Conservation (phyloP, 1,284 basidiomycete genomes). For the Fomitopsis palustris region DNA sequence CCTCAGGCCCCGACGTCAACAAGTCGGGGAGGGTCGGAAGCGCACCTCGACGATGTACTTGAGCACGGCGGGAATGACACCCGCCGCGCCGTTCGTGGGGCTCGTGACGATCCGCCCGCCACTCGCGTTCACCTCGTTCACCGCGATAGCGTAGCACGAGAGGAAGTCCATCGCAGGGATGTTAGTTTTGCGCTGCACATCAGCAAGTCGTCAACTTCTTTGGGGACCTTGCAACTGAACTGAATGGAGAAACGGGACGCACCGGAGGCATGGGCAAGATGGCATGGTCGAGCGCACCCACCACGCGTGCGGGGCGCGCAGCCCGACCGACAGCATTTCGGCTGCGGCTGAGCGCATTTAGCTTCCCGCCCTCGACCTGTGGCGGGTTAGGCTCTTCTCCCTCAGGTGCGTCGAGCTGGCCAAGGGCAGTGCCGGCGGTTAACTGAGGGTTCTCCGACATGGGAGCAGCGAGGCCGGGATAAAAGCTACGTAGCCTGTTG, state of each 20-base stretch:
- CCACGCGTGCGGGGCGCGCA: constrained; percentile 48
- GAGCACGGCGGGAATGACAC: constrained; percentile 88
- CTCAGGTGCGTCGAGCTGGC: constrained; percentile 39
- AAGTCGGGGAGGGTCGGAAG: no score
- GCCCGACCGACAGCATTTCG: constrained; percentile 2
- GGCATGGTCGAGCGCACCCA: constrained; percentile 81
- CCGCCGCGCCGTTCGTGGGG: constrained; percentile 81
- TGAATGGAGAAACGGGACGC: constrained; percentile 31
- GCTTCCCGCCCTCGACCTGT: constrained; percentile 4
- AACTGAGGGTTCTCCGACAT: constrained; percentile 38
- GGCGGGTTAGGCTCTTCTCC: constrained; percentile 5
- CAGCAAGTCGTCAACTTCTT: constrained; percentile 1
- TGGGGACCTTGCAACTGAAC: no score
- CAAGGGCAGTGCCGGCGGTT: constrained; percentile 32
- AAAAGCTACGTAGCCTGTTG: constrained; percentile 44
- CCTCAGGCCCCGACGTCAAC: neutral
- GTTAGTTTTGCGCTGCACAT: constrained; percentile 66
- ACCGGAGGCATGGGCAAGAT: constrained; percentile 81
- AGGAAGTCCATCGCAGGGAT: constrained; percentile 95
- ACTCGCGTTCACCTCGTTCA: constrained; percentile 88
- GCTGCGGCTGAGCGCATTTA: neutral
- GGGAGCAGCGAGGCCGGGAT: constrained; percentile 55
- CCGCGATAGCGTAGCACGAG: constrained; percentile 89
- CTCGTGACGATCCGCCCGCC: constrained; percentile 94
- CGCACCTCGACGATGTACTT: constrained; percentile 83